Conservation (phyloP, 2,329 filamentous ascomycete genomes). For the Pseudogymnoascus sp. region DNA sequence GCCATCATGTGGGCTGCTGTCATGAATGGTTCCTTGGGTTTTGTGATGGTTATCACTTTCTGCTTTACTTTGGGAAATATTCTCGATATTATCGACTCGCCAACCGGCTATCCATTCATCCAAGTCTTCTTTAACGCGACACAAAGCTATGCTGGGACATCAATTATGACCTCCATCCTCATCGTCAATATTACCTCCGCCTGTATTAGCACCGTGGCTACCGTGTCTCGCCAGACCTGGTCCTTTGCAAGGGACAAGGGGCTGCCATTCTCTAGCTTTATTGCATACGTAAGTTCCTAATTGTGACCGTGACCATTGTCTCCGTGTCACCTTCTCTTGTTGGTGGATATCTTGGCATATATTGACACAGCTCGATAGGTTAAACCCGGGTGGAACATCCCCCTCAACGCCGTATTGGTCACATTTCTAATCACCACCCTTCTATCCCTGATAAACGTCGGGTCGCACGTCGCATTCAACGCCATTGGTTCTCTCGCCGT, state of each 20-base stretch:
- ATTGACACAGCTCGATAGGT: slow-evolving; percentile 19
- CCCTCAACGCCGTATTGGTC: slow-evolving; percentile 29
- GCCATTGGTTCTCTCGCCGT: slow-evolving; percentile 43
- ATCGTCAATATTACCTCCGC: slow-evolving; percentile 32
- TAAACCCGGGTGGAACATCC: slow-evolving; percentile 31
- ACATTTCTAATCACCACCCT: slow-evolving; percentile 15
- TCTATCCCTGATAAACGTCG: slow-evolving; percentile 37
- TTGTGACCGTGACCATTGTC: background rate
- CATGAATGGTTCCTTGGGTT: slow-evolving; percentile 39
- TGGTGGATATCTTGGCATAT: background rate
- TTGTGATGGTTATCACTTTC: slow-evolving; percentile 30
- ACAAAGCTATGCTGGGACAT: slow-evolving; percentile 34
- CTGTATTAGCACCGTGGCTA: slow-evolving; percentile 31
- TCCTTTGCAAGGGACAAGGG: slow-evolving; percentile 38
- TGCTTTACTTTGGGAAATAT: slow-evolving; percentile 30
- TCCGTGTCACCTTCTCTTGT: background rate
- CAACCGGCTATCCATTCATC: slow-evolving; percentile 40
- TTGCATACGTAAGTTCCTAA: slow-evolving; percentile 29
- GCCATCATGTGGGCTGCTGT: slow-evolving; percentile 39
- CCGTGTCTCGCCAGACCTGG: slow-evolving; percentile 32
- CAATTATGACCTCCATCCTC: slow-evolving; percentile 38
- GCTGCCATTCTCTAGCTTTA: slow-evolving; percentile 33
- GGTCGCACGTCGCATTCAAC: slow-evolving; percentile 41
- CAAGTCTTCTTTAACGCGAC: slow-evolving; percentile 42
- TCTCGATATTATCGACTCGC: slow-evolving; percentile 29